Evolutionary conservation across 768 basidiomycete species (phyloP), one percentile per base, ranked within the genome.

Genomic region (Tremella fuciformis): DNA sequence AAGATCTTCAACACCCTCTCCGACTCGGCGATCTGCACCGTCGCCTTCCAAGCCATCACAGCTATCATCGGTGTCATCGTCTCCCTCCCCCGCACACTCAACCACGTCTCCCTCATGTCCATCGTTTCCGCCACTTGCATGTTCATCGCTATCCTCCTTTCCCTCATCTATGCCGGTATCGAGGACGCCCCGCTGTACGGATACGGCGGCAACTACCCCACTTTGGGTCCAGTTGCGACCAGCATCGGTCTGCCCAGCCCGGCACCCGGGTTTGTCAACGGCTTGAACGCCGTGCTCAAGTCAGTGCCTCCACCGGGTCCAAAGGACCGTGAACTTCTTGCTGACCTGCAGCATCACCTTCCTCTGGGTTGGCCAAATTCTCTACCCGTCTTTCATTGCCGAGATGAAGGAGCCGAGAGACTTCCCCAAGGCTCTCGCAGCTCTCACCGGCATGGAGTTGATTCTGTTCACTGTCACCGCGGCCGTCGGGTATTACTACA

Each of bases 391-490:
- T 0, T 69, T 78, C 63, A 71, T 75, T 55, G 75, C 78, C 34
- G 79, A 79, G 65, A 78, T 79, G 77, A 67, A 73, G 52, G 59
- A 73, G 51, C 76, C 76, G 11, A 62, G 62, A 19, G 71, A 77
- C 46, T 78, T 73, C 71, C 76, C 70, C 50, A 75, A 74, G 58
- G 70, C 77, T 8, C 64, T 78, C 29, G 67, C 65, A 19, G 57
- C 59, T 40, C 55, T 72, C 9, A 69, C 67, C 49, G 48, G 42
- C 57, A 57, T 67, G 25, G 63, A 72, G 29, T 53, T 72, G 19
- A 60, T 67, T 49, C 63, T 72, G 16, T 72, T 72, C 59, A 56
- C 51, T 19, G 55, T 72, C 42, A 59, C 62, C 37, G 70, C 70
- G 9, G 70, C 70, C 2, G 70, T 72, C 11, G 70, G 70, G 24